These are phyloP conservation scores for Diaporthe destruens DNA, from an alignment of 2,329 filamentous ascomycete species.

Conservation along the genomic window DNA sequence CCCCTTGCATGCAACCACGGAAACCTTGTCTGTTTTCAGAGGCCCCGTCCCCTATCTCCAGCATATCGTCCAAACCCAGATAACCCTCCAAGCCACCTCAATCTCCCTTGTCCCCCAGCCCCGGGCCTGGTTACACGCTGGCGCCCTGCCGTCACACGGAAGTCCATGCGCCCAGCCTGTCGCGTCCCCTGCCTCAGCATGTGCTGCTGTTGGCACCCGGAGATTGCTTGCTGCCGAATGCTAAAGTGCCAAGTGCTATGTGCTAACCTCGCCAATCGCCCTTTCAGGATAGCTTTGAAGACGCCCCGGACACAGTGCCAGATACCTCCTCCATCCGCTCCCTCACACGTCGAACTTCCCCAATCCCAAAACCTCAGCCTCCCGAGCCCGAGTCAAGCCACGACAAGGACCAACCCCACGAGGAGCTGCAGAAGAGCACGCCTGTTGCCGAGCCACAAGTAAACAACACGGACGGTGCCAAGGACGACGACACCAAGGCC, in stretches of 20 bases:
- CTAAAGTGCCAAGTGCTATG: constrained; percentile 36
- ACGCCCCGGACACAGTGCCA: constrained; percentile 76
- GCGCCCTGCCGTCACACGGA: constrained; percentile 35
- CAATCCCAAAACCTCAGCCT: constrained; percentile 51
- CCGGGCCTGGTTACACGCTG: constrained; percentile 38
- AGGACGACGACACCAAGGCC: constrained; percentile 50
- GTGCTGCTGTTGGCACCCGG: not conserved
- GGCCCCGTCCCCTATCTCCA: constrained; percentile 17
- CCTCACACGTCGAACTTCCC: constrained; percentile 64
- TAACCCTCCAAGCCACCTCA: constrained; percentile 22
- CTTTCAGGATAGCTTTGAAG: constrained; percentile 81
- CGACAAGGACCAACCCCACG: constrained; percentile 44
- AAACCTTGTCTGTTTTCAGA: constrained; percentile 24
- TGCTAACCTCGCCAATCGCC: constrained; percentile 28
- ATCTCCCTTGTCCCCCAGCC: constrained; percentile 19
- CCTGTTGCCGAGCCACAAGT: constrained; percentile 40
- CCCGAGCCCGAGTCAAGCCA: constrained; percentile 44
- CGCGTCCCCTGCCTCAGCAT: constrained; percentile 14
- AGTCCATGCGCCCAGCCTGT: constrained; percentile 25
- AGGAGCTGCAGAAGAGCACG: constrained; percentile 26
- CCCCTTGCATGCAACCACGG: constrained; percentile 28
- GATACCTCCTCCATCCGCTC: constrained; percentile 76
- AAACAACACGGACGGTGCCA: constrained; percentile 51
- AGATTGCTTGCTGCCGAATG: constrained; percentile 37
- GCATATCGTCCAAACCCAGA: not conserved